phyloP scores from a whole-genome alignment of 1,284 basidiomycete genomes.

The Xanthoconium separans region DNA sequence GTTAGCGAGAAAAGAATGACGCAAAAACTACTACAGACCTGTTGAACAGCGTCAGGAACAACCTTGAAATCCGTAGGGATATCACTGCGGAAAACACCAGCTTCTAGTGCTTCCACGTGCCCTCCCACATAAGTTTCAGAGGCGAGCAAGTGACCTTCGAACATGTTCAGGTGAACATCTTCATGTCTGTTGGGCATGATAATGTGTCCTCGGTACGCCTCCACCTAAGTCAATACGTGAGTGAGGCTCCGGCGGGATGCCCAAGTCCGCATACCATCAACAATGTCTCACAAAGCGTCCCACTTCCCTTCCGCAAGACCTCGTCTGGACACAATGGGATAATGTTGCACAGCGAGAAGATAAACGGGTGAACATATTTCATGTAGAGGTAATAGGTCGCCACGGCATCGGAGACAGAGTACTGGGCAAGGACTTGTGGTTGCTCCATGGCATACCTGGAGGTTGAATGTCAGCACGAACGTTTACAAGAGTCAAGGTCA shows the following conservation, averaged over 20 bases:
- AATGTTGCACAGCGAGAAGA: slow-evolving; percentile 99
- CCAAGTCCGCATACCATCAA: slow-evolving; percentile 76
- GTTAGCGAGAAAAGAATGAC: slow-evolving; percentile 3
- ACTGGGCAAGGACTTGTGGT: slow-evolving; percentile 93
- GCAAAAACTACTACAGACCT: slow-evolving; percentile 46
- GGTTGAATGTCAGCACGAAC: neutral
- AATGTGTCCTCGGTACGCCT: slow-evolving; percentile 89
- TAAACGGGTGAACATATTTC: slow-evolving; percentile 99
- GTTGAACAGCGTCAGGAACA: slow-evolving; percentile 82
- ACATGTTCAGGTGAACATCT: slow-evolving; percentile 90
- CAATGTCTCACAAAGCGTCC: slow-evolving; percentile 96
- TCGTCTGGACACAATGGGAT: slow-evolving; percentile 98
- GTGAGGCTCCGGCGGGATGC: neutral
- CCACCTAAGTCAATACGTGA: slow-evolving; percentile 62
- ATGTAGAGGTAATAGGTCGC: slow-evolving; percentile 99
- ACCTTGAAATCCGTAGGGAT: slow-evolving; percentile 97
- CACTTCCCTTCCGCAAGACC: slow-evolving; percentile 93
- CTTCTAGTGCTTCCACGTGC: slow-evolving; percentile 98
- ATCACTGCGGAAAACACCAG: slow-evolving; percentile 97
- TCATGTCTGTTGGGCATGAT: slow-evolving; percentile 99
- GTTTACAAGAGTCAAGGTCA: neutral
- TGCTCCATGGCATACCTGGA: slow-evolving; percentile 93
- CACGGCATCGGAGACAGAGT: slow-evolving; percentile 99
- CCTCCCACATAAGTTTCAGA: slow-evolving; percentile 99
- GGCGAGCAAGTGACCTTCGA: slow-evolving; percentile 92